phyloP scores from a whole-genome alignment of 345 rosid species.

The Citrus sp. region DNA sequence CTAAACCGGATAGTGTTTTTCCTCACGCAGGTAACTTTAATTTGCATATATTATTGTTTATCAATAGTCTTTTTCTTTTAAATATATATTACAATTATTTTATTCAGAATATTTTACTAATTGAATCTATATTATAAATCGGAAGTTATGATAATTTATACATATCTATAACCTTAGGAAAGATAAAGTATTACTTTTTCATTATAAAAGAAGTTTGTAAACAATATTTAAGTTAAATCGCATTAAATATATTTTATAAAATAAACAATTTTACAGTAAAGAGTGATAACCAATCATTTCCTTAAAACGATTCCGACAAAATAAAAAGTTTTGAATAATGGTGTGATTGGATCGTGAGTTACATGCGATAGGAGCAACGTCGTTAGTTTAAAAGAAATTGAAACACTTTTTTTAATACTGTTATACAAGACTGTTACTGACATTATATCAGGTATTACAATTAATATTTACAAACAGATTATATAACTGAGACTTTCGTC shows the following conservation, averaged over 20 bases:
- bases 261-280: neutral
- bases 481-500: too few species aligned
- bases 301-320: neutral
- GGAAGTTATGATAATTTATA: neutral
- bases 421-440: too few species aligned
- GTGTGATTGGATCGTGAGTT: neutral
- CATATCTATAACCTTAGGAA: neutral
- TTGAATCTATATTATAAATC: too few species aligned
- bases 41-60: neutral
- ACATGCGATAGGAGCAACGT: constrained; percentile 9
- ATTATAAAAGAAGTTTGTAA: neutral
- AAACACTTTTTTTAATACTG: too few species aligned
- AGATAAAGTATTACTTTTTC: neutral
- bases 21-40: neutral
- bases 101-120: too few species aligned
- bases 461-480: too few species aligned
- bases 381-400: neutral
- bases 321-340: neutral
- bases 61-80: neutral
- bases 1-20: neutral
- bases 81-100: too few species aligned
- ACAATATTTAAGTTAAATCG: neutral
- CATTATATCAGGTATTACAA: too few species aligned
- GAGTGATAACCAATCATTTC: neutral
- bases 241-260: neutral